Evolutionary conservation across 495 filamentous ascomycete species (phyloP).

Genomic region (Aspergillus avenaceus): DNA sequence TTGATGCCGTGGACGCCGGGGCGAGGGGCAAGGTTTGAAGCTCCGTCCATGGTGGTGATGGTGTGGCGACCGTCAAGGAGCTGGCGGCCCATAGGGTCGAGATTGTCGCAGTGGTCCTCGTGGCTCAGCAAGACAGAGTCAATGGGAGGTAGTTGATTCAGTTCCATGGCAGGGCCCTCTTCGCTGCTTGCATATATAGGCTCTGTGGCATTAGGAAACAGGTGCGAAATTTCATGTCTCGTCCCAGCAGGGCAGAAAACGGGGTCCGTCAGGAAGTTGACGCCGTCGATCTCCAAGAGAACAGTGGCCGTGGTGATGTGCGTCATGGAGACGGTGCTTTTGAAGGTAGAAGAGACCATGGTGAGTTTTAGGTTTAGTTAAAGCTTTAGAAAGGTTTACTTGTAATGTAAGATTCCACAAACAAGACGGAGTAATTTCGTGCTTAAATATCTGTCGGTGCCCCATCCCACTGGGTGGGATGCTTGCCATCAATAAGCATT

Average conservation of each 20-base stretch:
- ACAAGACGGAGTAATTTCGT: too few species aligned
- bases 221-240: too few species aligned
- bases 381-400: too few species aligned
- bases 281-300: slow-evolving; percentile 41
- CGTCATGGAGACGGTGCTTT: slow-evolving; percentile 17
- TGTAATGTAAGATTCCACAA: too few species aligned
- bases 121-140: slow-evolving; percentile 51
- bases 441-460: too few species aligned
- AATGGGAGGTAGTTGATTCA: slow-evolving; percentile 42
- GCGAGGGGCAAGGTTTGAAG: slow-evolving; percentile 36
- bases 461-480: too few species aligned
- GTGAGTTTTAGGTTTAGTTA: too few species aligned
- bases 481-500: too few species aligned
- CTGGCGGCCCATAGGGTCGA: slow-evolving; percentile 37
- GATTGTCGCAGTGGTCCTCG: slow-evolving; percentile 54
- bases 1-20: slow-evolving; percentile 39
- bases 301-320: slow-evolving; percentile 52
- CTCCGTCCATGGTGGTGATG: slow-evolving; percentile 48
- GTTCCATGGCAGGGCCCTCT: slow-evolving; percentile 30
- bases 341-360: not conserved
- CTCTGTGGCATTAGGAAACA: too few species aligned
- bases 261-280: slow-evolving; percentile 51
- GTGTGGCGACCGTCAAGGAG: slow-evolving; percentile 47
- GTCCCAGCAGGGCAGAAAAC: slow-evolving; percentile 47
- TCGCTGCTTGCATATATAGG: too few species aligned